A percentile compares a stretch with the other conserved stretches of the same genome.
Evolutionary conservation across 148 eudicot species (phyloP).

Genomic region (Chenopodium formosanum): DNA sequence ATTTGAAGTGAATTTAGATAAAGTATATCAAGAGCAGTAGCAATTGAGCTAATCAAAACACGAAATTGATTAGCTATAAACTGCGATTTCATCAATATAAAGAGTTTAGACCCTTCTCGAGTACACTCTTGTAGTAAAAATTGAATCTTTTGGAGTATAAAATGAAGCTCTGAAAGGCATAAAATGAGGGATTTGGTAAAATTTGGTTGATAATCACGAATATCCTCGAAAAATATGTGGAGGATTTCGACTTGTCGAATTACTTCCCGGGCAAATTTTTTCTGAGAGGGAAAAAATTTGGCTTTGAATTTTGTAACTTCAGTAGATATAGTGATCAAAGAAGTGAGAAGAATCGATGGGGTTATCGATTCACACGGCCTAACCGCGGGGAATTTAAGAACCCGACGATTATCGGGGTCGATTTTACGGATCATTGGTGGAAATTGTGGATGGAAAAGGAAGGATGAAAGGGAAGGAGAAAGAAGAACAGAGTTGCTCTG

Average conservation of each 20-base stretch:
- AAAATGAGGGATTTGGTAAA: conserved; percentile 29
- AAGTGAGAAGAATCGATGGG: conserved; percentile 48
- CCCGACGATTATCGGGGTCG: conserved; percentile 61
- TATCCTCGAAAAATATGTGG: conserved; percentile 57
- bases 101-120: conserved; percentile 45
- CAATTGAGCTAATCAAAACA: conserved; percentile 34
- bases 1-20: conserved; percentile 34
- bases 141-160: conserved; percentile 53
- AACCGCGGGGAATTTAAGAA: conserved; percentile 61
- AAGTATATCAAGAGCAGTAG: conserved; percentile 56
- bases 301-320: conserved; percentile 37
- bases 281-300: conserved; percentile 44
- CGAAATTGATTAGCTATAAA: conserved; percentile 44
- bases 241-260: conserved; percentile 58
- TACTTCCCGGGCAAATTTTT: conserved; percentile 44
- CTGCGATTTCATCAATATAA: conserved; percentile 53
- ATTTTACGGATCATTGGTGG: conserved; percentile 46
- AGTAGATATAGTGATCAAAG: conserved; percentile 46
- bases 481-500: conserved; percentile 12
- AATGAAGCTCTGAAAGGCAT: conserved; percentile 70
- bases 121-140: conserved; percentile 63
- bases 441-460: background rate
- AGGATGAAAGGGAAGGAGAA: background rate
- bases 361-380: conserved; percentile 66
- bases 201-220: conserved; percentile 26